phyloP scores from a whole-genome alignment of 2,329 filamentous ascomycete genomes.

The Cladosporium sp. region DNA sequence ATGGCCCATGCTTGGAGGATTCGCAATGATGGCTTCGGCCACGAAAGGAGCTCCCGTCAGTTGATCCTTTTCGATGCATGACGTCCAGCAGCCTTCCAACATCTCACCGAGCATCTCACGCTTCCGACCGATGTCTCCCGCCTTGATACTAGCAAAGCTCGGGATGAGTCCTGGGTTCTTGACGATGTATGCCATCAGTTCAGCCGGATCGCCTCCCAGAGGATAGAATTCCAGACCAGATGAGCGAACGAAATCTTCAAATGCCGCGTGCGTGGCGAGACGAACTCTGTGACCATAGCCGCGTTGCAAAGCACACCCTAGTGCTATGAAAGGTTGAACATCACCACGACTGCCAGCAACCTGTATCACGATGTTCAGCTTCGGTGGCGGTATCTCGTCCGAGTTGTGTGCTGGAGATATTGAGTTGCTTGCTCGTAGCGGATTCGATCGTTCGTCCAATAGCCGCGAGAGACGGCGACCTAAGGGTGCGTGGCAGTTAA shows the following conservation, averaged over 20 bases:
- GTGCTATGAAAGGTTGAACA: constrained; percentile 73
- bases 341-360: constrained; percentile 74
- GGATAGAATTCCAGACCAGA: constrained; percentile 73
- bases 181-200: constrained; percentile 60
- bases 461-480: constrained; percentile 13
- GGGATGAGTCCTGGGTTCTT: constrained; percentile 37
- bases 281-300: constrained; percentile 71
- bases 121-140: constrained; percentile 30
- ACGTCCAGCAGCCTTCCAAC: constrained; percentile 32
- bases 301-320: constrained; percentile 65
- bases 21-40: constrained; percentile 76
- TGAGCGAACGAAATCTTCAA: constrained; percentile 67
- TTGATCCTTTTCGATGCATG: constrained; percentile 30
- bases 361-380: constrained; percentile 69
- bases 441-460: neutral
- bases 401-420: neutral
- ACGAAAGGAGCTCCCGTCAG: constrained; percentile 68
- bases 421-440: neutral
- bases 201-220: constrained; percentile 73
- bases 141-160: constrained; percentile 26
- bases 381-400: neutral
- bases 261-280: constrained; percentile 70
- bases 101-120: constrained; percentile 28
- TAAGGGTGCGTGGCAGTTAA: constrained; percentile 3
- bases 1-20: constrained; percentile 73